A percentile compares a stretch with the other conserved stretches of the same genome.
Conservation (phyloP, 805 yeast genomes). For the Metschnikowia aberdeeniae region DNA sequence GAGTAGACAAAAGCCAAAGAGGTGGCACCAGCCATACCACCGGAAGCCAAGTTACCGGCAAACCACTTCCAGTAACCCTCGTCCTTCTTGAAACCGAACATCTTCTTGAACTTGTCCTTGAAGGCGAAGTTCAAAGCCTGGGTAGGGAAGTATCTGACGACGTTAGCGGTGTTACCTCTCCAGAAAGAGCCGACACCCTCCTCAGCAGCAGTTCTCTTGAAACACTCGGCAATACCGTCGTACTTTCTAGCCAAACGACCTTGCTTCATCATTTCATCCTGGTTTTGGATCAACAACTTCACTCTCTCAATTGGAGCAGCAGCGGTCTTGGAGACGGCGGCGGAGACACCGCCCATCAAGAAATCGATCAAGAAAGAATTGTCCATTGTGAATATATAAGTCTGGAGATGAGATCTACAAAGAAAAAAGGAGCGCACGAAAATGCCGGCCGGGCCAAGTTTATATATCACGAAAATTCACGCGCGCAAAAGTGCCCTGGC, state of each 20-base stretch:
- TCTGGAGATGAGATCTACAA: constrained; percentile 11
- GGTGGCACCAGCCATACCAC: constrained; percentile 98
- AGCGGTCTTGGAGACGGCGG: constrained; percentile 97
- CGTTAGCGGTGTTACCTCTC: constrained; percentile 99
- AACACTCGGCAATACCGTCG: constrained; percentile 90
- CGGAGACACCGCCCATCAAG: constrained; percentile 98
- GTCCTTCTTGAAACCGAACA: constrained; percentile 96
- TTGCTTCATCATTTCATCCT: constrained; percentile 97
- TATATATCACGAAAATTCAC: constrained; percentile 15
- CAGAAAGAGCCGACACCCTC: constrained; percentile 94
- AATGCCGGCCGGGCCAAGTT: constrained; percentile 7
- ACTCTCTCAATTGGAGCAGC: constrained; percentile 98
- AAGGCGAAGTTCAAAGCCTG: constrained; percentile 98
- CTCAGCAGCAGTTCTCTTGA: constrained; percentile 88
- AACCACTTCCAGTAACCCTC: constrained; percentile 92
- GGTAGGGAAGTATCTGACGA: constrained; percentile 98
- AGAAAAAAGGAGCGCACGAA: constrained; percentile 9
- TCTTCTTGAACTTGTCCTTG: constrained; percentile 93
- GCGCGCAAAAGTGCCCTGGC: constrained; percentile 12
- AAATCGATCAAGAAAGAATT: constrained; percentile 43
- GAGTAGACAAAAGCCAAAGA: constrained; percentile 92
- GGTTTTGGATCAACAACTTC: constrained; percentile 93
- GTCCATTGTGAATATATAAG: constrained; percentile 19
- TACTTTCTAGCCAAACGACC: constrained; percentile 86
- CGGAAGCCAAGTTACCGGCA: constrained; percentile 97